These are phyloP conservation scores for Kingdonia uniflora DNA, from an alignment of 164 flowering plant genomes.

Conservation along the genomic window DNA sequence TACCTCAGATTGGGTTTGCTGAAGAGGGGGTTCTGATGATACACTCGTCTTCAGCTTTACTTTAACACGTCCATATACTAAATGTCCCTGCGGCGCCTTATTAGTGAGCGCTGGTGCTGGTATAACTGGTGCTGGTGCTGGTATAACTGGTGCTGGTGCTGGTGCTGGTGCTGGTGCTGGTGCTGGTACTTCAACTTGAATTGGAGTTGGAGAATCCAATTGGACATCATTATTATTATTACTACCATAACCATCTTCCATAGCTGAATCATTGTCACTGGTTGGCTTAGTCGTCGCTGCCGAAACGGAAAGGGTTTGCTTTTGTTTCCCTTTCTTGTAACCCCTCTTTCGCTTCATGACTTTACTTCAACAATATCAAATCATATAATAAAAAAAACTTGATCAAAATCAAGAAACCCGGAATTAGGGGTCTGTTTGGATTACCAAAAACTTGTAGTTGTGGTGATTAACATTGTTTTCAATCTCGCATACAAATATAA, in stretches of 20 bases:
- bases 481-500: no score
- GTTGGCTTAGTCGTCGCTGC: conserved; percentile 2
- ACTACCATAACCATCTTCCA: conserved; percentile 24
- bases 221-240: conserved; percentile 17
- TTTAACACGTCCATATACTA: conserved; percentile 61
- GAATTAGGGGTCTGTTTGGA: no score
- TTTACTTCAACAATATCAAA: no score
- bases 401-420: no score
- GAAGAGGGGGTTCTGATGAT: conserved; percentile 33
- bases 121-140: conserved; percentile 22
- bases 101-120: no score
- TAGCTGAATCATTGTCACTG: conserved; percentile 31
- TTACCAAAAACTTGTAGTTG: no score
- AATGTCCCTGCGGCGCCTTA: conserved; percentile 28
- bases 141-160: conserved; percentile 20
- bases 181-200: conserved; percentile 41
- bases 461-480: no score
- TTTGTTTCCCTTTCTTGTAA: conserved; percentile 60
- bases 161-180: conserved; percentile 34
- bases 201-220: conserved; percentile 10
- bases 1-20: conserved; percentile 8
- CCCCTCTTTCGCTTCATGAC: conserved; percentile 84
- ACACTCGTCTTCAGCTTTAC: conserved; percentile 73
- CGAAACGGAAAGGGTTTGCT: conserved; percentile 16
- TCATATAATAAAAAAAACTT: no score